phyloP scores from a whole-genome alignment of 306 rosid genomes.

The Luffa acutangula region DNA sequence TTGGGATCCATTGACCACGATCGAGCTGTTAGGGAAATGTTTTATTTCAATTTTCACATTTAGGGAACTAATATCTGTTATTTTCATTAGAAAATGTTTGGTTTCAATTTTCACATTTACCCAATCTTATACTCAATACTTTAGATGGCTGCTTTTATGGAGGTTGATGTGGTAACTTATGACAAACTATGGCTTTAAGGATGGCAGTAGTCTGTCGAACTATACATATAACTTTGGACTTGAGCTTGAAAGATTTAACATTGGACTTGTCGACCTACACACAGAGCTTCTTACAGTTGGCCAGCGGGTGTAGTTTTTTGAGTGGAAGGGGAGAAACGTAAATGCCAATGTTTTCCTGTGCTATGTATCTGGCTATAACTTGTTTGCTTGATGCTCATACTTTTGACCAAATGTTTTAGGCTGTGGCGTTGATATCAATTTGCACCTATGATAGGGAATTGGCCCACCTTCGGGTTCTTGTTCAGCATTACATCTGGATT shows the following conservation, averaged over 20 bases:
- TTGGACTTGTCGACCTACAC: not conserved
- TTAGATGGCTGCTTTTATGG: not conserved
- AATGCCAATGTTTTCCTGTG: not conserved
- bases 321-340: not conserved
- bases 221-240: not conserved
- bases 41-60: not conserved
- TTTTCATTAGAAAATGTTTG: not conserved
- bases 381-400: not conserved
- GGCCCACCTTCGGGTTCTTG: not conserved
- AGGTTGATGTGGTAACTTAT: not conserved
- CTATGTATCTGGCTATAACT: not conserved
- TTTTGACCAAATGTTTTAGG: not conserved
- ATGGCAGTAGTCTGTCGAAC: not conserved
- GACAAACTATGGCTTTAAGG: not conserved
- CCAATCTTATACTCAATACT: not conserved
- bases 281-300: not conserved
- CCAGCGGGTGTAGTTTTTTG: not conserved
- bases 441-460: not conserved
- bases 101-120: not conserved
- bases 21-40: not conserved
- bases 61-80: not conserved
- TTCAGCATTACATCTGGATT: not conserved
- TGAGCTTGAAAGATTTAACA: not conserved
- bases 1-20: not conserved
- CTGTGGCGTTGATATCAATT: not conserved